phyloP scores from a whole-genome alignment of 2,329 filamentous ascomycete genomes.

The Exophiala alcalophila region DNA sequence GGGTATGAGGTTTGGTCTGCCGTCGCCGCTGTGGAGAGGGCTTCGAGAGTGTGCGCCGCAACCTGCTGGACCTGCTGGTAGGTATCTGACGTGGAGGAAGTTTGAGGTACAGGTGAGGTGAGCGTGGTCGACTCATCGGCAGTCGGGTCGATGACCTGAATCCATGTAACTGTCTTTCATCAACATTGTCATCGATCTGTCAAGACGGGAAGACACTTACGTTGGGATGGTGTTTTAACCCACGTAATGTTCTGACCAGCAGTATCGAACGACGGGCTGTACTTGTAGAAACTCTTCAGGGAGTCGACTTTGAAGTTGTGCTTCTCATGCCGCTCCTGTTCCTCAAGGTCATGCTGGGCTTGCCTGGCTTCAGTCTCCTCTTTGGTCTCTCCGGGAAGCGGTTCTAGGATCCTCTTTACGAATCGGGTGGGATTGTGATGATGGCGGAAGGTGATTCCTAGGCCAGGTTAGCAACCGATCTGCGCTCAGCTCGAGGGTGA shows the following conservation, averaged over 20 bases:
- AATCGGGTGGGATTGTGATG: slow-evolving; percentile 58
- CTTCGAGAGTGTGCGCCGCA: slow-evolving; percentile 22
- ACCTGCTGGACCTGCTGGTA: slow-evolving; percentile 27
- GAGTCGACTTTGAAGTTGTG: no score
- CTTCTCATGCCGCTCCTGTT: no score
- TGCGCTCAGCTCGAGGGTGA: no score
- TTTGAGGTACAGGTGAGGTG: slow-evolving; percentile 16
- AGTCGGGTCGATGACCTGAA: slow-evolving; percentile 22
- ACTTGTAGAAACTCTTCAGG: slow-evolving; percentile 22
- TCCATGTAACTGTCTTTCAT: slow-evolving; percentile 27
- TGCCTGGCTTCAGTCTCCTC: no score
- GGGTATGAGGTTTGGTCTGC: slow-evolving; percentile 18
- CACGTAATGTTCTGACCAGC: no score
- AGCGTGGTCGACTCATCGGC: slow-evolving; percentile 15
- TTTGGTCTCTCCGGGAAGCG: no score
- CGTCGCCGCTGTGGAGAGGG: slow-evolving; percentile 22
- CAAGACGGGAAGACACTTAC: slow-evolving; percentile 10
- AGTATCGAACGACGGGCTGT: slow-evolving; percentile 22
- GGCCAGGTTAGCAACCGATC: no score
- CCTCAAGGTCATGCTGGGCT: no score
- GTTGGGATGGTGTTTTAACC: slow-evolving; percentile 16
- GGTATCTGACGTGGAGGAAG: slow-evolving; percentile 11
- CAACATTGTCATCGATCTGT: no score
- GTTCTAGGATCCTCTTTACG: slow-evolving; percentile 15
- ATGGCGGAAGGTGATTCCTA: slow-evolving; percentile 63